Evolutionary conservation across 257 asterid species (phyloP), one percentile per base, ranked within the genome.

Genomic region (Scutellaria galericulata): DNA sequence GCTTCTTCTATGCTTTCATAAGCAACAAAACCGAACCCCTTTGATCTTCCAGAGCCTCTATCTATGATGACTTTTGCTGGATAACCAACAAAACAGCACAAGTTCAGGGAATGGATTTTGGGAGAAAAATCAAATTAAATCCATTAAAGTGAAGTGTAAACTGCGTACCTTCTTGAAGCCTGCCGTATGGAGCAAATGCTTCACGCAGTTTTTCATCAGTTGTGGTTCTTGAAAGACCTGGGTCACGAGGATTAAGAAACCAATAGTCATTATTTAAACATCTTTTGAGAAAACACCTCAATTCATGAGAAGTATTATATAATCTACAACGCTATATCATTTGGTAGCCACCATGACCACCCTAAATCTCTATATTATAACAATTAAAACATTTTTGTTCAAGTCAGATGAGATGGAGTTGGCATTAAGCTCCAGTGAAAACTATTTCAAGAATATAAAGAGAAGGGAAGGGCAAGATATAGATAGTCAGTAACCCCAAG

Each of bases 1-100:
- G 99, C 99, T 68, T 90, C 98, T 79, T 95, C 97, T 47, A 92
- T 73, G 3, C 89, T 81, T 64, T 85, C 96, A 35, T 83, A 95
- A 9, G 90, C 73, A 14, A 92, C 93, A 78, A 95, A 95, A 37
- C 89, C 99, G 41, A 95, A 95, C 65, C 99, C 99, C 83, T 86
- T 92, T 37, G 99, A 89, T 84, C 81, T 88, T 71, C 96, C 96
- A 5, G 98, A 80, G n/a, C 66, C 89, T 81, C 92, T 85, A 70
- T 95, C 99, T 2, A 64, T 76, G 39, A 95, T 87, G 58, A 95
- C 91, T 85, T 86, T 92, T 0, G 97, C 99, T 94, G 92, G 68
- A 71, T 64, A 39, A 70, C 67, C 47, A 71, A 61, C 22, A 48
- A 7, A 48, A 31, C 15, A 40, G 9, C 48, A 40, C n/a, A 35